phyloP scores from a whole-genome alignment of 2,329 filamentous ascomycete genomes.

The Arthroderma sp. region DNA sequence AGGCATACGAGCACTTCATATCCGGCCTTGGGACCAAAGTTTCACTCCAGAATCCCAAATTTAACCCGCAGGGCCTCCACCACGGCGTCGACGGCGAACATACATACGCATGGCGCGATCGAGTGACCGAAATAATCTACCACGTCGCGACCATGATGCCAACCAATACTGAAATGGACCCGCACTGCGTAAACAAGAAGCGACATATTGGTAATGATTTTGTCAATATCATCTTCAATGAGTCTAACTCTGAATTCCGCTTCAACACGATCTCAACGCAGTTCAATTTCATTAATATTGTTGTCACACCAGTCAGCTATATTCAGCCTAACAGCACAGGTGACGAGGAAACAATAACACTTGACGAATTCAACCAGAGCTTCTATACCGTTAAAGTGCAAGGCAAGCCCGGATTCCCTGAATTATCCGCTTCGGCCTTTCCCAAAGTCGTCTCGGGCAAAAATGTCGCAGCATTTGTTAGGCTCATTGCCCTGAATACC shows the following conservation, averaged over 20 bases:
- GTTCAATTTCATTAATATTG: conserved; percentile 95
- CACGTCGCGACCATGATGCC: conserved; percentile 98
- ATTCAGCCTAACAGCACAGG: conserved; percentile 24
- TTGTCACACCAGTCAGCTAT: conserved; percentile 65
- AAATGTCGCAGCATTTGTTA: conserved; percentile 71
- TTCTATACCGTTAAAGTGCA: conserved; percentile 88
- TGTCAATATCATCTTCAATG: conserved; percentile 97
- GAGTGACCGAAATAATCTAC: conserved; percentile 89
- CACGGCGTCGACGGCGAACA: conserved; percentile 71
- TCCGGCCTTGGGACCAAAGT: conserved; percentile 70
- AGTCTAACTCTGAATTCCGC: conserved; percentile 75
- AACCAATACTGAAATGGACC: conserved; percentile 63
- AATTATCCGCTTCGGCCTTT: conserved; percentile 78
- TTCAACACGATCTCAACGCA: conserved; percentile 89
- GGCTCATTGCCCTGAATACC: conserved; percentile 80
- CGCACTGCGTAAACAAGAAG: conserved; percentile 72
- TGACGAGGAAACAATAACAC: conserved; percentile 13
- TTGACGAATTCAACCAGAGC: conserved; percentile 23
- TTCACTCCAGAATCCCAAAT: conserved; percentile 64
- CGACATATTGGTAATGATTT: conserved; percentile 93
- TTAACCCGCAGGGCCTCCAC: conserved; percentile 89
- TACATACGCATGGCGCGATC: conserved; percentile 87
- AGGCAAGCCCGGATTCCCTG: conserved; percentile 76
- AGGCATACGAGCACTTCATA: conserved; percentile 77
- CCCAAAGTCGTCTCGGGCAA: conserved; percentile 77